Conservation (phyloP, 495 filamentous ascomycete genomes). For the Aspergillus saccharolyticus region DNA sequence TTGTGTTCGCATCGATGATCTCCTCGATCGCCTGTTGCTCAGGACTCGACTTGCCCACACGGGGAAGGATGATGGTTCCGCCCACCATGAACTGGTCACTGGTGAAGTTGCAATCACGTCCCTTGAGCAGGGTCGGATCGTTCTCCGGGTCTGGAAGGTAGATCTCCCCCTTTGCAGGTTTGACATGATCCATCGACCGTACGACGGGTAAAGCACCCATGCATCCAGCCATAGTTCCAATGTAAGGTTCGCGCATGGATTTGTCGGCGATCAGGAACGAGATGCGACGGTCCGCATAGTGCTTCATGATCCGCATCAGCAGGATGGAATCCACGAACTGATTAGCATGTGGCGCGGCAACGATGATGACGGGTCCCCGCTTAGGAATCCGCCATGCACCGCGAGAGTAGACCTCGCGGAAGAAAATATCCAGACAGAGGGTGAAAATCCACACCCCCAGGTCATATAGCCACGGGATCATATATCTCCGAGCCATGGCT, state of each 20-base stretch:
- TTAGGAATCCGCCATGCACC: slow-evolving; percentile 89
- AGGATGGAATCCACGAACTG: slow-evolving; percentile 97
- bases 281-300: slow-evolving; percentile 80
- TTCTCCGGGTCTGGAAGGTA: slow-evolving; percentile 88
- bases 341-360: slow-evolving; percentile 97
- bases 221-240: slow-evolving; percentile 72
- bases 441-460: slow-evolving; percentile 76
- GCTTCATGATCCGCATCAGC: slow-evolving; percentile 80
- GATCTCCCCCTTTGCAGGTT: slow-evolving; percentile 70
- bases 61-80: slow-evolving; percentile 81
- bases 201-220: slow-evolving; percentile 86
- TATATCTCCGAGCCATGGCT: slow-evolving; percentile 4
- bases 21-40: slow-evolving; percentile 5
- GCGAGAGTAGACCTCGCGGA: slow-evolving; percentile 92
- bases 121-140: slow-evolving; percentile 78
- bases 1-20: background rate
- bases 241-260: slow-evolving; percentile 81
- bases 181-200: slow-evolving; percentile 81
- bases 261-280: slow-evolving; percentile 92
- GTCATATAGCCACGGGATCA: slow-evolving; percentile 76
- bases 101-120: slow-evolving; percentile 78
- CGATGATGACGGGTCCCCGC: slow-evolving; percentile 85
- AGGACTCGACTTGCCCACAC: slow-evolving; percentile 47
- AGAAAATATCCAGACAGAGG: slow-evolving; percentile 88
- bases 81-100: slow-evolving; percentile 65